A percentile compares a stretch with the other conserved stretches of the same genome.
These are phyloP conservation scores for Hypoxylon sp. DNA, from an alignment of 2,329 filamentous ascomycete species.

Conservation along the genomic window DNA sequence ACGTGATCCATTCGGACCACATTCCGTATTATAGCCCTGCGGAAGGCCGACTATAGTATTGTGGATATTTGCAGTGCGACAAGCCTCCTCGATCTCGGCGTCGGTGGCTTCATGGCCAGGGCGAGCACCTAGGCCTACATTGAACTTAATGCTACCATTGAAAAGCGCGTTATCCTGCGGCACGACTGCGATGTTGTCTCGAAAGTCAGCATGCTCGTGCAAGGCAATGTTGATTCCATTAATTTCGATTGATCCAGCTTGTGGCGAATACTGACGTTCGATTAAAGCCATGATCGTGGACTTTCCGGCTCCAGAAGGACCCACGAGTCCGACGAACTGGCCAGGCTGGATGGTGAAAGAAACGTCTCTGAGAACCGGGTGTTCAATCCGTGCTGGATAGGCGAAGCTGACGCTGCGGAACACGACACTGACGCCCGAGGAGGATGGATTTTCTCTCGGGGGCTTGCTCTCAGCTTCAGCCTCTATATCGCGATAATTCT, in stretches of 20 bases:
- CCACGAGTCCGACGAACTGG: constrained; percentile 69
- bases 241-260: constrained; percentile 63
- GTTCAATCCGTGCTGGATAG: constrained; percentile 67
- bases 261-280: constrained; percentile 62
- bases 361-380: constrained; percentile 61
- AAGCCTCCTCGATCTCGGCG: constrained; percentile 69
- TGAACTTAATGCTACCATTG: constrained; percentile 63
- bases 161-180: constrained; percentile 71
- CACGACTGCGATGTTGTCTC: constrained; percentile 68
- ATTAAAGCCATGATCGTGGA: constrained; percentile 71
- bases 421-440: constrained; percentile 62
- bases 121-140: constrained; percentile 64
- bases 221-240: constrained; percentile 59
- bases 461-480: constrained; percentile 53
- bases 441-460: constrained; percentile 23
- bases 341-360: constrained; percentile 61
- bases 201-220: constrained; percentile 65
- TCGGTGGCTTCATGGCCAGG: constrained; percentile 63
- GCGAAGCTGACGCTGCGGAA: constrained; percentile 73
- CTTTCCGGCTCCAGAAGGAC: constrained; percentile 71
- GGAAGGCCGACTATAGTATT: constrained; percentile 69
- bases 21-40: constrained; percentile 69
- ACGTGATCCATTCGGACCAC: constrained; percentile 74
- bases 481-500: constrained; percentile 57
- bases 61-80: constrained; percentile 71